These are phyloP conservation scores for Pterocarpus macrocarpus DNA, from an alignment of 306 rosid species.

Conservation along the genomic window DNA sequence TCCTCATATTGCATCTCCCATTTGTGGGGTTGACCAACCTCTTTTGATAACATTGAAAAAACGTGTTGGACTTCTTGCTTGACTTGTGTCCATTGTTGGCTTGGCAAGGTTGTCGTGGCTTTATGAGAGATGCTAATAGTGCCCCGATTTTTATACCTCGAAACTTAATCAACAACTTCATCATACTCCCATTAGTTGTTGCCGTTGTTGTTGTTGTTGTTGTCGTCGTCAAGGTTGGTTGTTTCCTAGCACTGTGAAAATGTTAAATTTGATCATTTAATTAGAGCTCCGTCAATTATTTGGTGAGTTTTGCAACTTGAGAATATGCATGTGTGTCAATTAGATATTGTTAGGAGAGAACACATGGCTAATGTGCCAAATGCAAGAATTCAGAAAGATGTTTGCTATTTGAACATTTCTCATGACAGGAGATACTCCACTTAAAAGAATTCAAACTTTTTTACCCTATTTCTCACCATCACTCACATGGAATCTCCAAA, in stretches of 20 bases:
- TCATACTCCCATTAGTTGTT: constrained; percentile 47
- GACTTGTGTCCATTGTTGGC: constrained; percentile 24
- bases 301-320: neutral
- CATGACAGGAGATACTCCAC: too few relatives aligned
- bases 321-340: neutral
- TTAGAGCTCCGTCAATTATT: neutral
- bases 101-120: constrained; percentile 37
- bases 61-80: constrained; percentile 32
- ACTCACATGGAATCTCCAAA: too few relatives aligned
- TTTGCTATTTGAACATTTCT: too few relatives aligned
- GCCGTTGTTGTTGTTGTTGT: constrained; percentile 12
- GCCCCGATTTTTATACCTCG: constrained; percentile 54
- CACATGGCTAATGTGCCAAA: neutral
- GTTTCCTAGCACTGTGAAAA: constrained; percentile 37
- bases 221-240: constrained; percentile 39
- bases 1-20: neutral
- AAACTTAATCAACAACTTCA: constrained; percentile 60
- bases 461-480: too few relatives aligned
- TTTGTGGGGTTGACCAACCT: constrained; percentile 38
- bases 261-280: neutral
- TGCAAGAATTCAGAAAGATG: neutral
- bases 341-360: neutral
- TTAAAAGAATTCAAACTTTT: too few relatives aligned
- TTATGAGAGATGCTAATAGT: constrained; percentile 52
- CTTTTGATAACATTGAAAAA: constrained; percentile 40